Base-by-base conservation (phyloP, 2,329 filamentous ascomycete genomes). In the Talaromyces sp. region DNA sequence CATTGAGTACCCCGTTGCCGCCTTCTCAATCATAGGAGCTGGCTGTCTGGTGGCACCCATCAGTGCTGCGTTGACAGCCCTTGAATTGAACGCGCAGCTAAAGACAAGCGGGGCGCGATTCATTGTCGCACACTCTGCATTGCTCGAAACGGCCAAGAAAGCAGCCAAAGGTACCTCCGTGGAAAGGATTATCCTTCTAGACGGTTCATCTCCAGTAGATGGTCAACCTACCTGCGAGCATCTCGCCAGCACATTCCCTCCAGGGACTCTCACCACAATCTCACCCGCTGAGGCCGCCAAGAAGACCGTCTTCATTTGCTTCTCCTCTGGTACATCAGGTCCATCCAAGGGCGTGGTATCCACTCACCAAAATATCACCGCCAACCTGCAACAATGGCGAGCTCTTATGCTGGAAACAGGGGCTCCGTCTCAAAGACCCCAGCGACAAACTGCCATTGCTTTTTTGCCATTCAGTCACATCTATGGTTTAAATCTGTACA, bases 381-480 rank as follows among this genome's bases (percentile, higher is more conserved):
- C 58, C 19, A 63, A 63, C 39, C 19, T 60, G 11, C 60, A 63
- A 36, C 60, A 63, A 58, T 63, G 56, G 56, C 54, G 45, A 9
- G 29, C 49, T 10, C 40, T 57, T 5, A 47, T 55, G 47, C 27
- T 56, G 16, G 54, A 59, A 1, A 44, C 48, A 1, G 60, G 60
- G 3, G 11, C 42, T 8, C 39, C 45, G 4, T 42, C 49, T 11
- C 56, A 58, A 29, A 53, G 45, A 8, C 30, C 52, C 22, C 27
- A 49, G 32, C 51, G 54, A 20, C 39, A 49, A n/a, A 51, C 56
- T 7, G 53, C 56, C 14, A 49, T 63, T 16, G 58, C 56, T 17
- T 63, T 63, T 45, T 45, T 63, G 4, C 60, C 60, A 1, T 58
- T 63, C 53, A 63, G 60, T 9, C 60, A 63, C 29, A 63, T 63